A percentile compares a stretch with the other conserved stretches of the same genome.
Conservation (phyloP, 106 monocot genomes). For the Dioscorea alata region DNA sequence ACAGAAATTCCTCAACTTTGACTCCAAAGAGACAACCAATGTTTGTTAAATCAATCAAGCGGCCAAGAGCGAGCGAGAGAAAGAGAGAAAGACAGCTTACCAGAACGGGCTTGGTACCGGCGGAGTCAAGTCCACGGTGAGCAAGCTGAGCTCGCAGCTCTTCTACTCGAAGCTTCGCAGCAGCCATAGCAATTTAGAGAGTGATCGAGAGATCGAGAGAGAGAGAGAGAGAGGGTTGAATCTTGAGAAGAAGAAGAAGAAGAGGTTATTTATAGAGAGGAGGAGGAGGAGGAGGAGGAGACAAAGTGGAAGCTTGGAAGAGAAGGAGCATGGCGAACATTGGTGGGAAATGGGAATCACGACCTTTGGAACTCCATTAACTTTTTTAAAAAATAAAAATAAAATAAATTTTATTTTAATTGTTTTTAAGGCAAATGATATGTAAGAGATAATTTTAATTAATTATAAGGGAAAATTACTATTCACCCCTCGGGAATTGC, state of each 20-base stretch:
- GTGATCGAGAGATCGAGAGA: not conserved
- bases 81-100: slow-evolving; percentile 22
- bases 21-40: too few species aligned
- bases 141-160: slow-evolving; percentile 64
- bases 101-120: slow-evolving; percentile 51
- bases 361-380: too few species aligned
- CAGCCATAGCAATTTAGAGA: slow-evolving; percentile 10
- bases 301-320: not conserved
- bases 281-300: too few species aligned
- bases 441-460: too few species aligned
- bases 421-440: too few species aligned
- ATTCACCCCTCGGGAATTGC: too few species aligned
- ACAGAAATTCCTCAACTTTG: too few species aligned
- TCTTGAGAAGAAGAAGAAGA: not conserved
- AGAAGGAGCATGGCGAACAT: not conserved
- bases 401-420: too few species aligned
- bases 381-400: too few species aligned
- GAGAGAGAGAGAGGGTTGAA: not conserved
- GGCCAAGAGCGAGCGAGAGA: slow-evolving; percentile 5
- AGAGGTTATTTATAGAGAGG: not conserved
- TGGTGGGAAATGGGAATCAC: too few species aligned
- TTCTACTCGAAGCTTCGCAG: slow-evolving; percentile 50
- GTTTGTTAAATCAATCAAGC: too few species aligned
- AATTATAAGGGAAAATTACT: too few species aligned
- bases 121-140: slow-evolving; percentile 43